Base-by-base conservation (phyloP, 129 eudicot species). In the Ambrosia artemisiifolia region DNA sequence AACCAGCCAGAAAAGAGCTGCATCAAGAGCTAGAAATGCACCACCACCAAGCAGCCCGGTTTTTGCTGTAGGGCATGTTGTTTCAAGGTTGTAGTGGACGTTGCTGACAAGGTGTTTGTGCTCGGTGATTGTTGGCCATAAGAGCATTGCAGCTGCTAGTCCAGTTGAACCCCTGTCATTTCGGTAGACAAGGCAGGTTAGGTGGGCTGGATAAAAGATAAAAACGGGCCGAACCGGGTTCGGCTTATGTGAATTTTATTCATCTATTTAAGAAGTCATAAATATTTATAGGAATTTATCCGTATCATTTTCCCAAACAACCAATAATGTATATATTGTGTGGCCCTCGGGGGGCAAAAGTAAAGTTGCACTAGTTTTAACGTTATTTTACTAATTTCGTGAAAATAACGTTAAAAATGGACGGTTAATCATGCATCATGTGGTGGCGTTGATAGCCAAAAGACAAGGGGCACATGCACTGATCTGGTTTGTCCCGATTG, bases 1-100 rank as follows among this genome's bases (percentile, higher is more conserved):
- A 38, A 93, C 91, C 78, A 93, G 63, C 98, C 98, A 93, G 64
- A 93, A 85, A 67, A 93, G 96, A 71, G 92, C 83, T 0, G 98
- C 75, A 65, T 93, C 98, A 13, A 93, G 98, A 38, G 96, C 89
- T 32, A 93, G 79, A 83, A 93, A 93, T 3, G 96, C 98, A 61
- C 98, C 98, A 8, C 98, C 98, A 46, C 98, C 98, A 40, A 93
- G 91, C 61, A 93, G 81, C 4, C 98, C 96, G 0, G 98, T 93
- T 81, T 93, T 93, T 51, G 98, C 98, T 48, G 98, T 93, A 2
- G 98, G 98, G 88, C 96, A 93, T 0, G 69, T 20, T 16, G 89
- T 85, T 73, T 80, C 73, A 55, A 84, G 72, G 74, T 93, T 79
- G 78, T 82, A 76, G 72, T 93, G 95, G 51, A 89, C 80, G 16